Evolutionary conservation across 305 asterid species (phyloP), one percentile per base, ranked within the genome.

Genomic region (Fraxinus greggii): DNA sequence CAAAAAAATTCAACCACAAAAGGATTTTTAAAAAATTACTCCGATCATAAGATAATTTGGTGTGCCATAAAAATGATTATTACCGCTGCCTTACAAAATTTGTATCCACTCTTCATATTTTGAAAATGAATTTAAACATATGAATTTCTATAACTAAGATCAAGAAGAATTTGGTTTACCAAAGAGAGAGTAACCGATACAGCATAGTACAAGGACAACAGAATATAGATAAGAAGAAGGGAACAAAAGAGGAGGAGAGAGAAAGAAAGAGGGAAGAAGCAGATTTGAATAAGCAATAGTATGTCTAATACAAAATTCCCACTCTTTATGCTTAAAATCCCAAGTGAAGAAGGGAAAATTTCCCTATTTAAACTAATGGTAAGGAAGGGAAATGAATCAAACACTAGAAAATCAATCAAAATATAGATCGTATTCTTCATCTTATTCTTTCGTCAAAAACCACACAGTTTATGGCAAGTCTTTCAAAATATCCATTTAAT

Each of bases 61-160:
- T 15, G 76, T 33, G 45, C 32, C 26, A 56, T n/a, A 19, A 56
- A 56, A 56, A n/a, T 56, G 10, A 56, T 19, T n/a, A 56, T n/a
- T 56, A 19, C 65, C 3, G 26, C 67, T 6, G 28, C 67, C 67
- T 54, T 56, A 6, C 26, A 19, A 56, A 54, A 19, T 56, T n/a
- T 28, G 45, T 26, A 23, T 48, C 15, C 56, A 42, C 86, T 51
- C 72, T 61, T 28, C 69, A 70, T 79, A 79, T 28, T 67, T 76
- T 35, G n/a, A n/a, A 59, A 63, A 70, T 28, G 36, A 78, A 51
- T 69, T 56, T 69, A 33, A 76, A 79, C 63, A 48, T 75, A 28
- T 28, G 15, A 28, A 59, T 63, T 79, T 77, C 69, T 75, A 72
- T 63, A 48, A 35, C 17, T 12, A 80, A 79, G 83, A 15, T 59